These are phyloP conservation scores for Fraxinus albicans DNA, from an alignment of 305 asterid species.

Conservation along the genomic window DNA sequence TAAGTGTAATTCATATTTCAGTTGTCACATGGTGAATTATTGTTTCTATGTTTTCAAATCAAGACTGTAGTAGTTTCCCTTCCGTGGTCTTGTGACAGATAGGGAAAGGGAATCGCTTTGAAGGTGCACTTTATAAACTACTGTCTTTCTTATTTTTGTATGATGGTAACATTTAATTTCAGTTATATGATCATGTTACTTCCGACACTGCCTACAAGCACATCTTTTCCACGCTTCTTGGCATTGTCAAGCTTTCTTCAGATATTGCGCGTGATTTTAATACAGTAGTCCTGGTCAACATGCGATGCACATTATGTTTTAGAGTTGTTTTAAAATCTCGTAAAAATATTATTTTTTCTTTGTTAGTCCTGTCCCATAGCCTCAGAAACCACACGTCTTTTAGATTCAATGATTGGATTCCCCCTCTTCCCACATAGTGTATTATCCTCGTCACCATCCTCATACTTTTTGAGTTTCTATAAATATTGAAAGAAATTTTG, in stretches of 20 bases:
- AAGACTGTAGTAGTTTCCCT: background rate
- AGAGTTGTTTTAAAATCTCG: background rate
- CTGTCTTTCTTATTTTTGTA: background rate
- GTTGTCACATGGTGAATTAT: background rate
- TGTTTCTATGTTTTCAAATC: background rate
- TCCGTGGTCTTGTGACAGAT: background rate
- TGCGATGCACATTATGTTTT: background rate
- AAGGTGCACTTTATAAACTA: background rate
- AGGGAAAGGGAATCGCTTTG: background rate
- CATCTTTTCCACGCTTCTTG: background rate
- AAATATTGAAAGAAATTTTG: background rate
- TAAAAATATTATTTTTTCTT: too few species aligned
- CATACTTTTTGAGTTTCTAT: background rate
- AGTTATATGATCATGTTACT: background rate
- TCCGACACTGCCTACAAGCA: background rate
- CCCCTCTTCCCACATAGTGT: background rate
- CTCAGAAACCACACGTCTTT: background rate
- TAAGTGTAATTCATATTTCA: constrained; percentile 1
- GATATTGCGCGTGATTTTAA: background rate
- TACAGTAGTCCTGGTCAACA: background rate
- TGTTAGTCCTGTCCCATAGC: background rate
- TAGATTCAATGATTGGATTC: too few species aligned
- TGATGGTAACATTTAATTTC: constrained; percentile 4
- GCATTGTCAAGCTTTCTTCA: background rate
- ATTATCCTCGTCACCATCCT: background rate